Percentiles rank a stretch among this genome's conserved stretches.
Conservation (phyloP, 1,284 basidiomycete genomes). For the Puccinia triticina region DNA sequence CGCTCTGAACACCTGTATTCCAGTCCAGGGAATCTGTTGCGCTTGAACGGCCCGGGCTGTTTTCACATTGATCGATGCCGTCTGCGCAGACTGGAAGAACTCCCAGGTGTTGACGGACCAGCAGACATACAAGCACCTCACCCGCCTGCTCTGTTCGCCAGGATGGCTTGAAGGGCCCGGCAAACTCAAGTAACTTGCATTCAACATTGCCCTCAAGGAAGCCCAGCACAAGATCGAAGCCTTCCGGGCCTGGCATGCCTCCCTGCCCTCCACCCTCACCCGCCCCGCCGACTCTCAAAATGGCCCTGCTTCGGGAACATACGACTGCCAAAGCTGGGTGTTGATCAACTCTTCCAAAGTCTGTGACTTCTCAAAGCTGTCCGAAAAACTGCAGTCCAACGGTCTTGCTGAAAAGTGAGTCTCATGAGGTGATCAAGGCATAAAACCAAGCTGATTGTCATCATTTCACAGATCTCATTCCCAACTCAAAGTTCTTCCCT, state of each 20-base stretch:
- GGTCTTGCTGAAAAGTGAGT: conserved; percentile 19
- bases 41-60: conserved; percentile 43
- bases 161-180: conserved; percentile 27
- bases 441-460: not conserved
- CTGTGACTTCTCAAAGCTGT: conserved; percentile 20
- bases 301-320: not conserved
- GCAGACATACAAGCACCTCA: conserved; percentile 40
- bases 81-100: conserved; percentile 27
- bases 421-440: too few species aligned
- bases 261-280: conserved; percentile 33
- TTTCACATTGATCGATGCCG: conserved; percentile 32
- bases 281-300: not conserved
- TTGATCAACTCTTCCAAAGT: conserved; percentile 19
- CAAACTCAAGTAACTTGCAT: conserved; percentile 40
- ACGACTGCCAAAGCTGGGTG: conserved; percentile 43
- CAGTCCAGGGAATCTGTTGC: conserved; percentile 48
- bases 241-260: conserved; percentile 45
- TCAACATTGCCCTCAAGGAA: conserved; percentile 49
- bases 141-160: conserved; percentile 1
- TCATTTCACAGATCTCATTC: conserved; percentile 15
- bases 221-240: conserved; percentile 50
- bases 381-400: not conserved
- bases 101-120: conserved; percentile 11
- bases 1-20: too few species aligned
- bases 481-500: conserved; percentile 63